Conservation (phyloP, 495 filamentous ascomycete species). For the Margaritispora aquatica region DNA sequence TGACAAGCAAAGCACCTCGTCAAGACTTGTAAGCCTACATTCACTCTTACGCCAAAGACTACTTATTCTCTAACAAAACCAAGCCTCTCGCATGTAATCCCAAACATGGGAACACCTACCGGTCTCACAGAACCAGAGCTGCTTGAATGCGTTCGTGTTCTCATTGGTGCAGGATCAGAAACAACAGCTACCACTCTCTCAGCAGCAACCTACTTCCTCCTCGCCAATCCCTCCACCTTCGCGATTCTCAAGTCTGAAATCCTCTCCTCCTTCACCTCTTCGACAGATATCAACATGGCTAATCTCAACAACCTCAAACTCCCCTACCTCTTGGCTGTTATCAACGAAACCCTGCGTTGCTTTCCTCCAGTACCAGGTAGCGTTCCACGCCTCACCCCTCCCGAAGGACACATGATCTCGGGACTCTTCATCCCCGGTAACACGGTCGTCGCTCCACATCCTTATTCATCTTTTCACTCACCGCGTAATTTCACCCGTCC, state of each 20-base stretch:
- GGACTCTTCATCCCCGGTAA: constrained; percentile 36
- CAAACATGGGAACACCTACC: not conserved
- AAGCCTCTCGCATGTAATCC: not conserved
- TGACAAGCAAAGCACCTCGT: not conserved
- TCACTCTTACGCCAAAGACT: not conserved
- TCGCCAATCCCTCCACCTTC: not conserved
- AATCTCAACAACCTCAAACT: too few species aligned
- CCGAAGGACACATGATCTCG: constrained; percentile 47
- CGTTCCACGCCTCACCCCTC: constrained; percentile 52
- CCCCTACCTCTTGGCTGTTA: constrained; percentile 48
- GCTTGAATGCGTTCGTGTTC: constrained; percentile 14
- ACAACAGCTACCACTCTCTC: not conserved
- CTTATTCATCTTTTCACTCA: constrained; percentile 30
- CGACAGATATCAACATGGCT: not conserved
- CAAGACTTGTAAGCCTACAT: not conserved
- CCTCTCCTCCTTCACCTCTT: not conserved
- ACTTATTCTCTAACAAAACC: not conserved
- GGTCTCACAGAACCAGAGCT: not conserved
- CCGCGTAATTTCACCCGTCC: constrained; percentile 40
- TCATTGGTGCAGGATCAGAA: constrained; percentile 28
- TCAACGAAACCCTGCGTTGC: constrained; percentile 66
- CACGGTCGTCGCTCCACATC: constrained; percentile 45
- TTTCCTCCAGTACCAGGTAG: constrained; percentile 55
- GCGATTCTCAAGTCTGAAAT: not conserved
- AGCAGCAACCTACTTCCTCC: not conserved